Evolutionary conservation across 2,329 filamentous ascomycete species (phyloP), one percentile per base, ranked within the genome.

Genomic region (Alternaria gansuensis): DNA sequence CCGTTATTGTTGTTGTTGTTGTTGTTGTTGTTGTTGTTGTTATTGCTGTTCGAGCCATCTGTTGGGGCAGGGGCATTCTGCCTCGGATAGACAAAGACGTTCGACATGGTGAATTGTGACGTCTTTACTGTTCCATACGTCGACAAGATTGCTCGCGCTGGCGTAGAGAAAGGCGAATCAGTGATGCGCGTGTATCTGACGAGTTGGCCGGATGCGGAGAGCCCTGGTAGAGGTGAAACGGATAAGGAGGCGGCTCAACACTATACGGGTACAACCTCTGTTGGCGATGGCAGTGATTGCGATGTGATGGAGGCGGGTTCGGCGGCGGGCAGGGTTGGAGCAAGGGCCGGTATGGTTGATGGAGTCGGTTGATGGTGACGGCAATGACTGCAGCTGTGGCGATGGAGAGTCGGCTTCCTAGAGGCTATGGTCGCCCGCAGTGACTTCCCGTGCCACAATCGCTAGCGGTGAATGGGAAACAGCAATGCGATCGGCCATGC

Each of bases 1-100:
- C 74, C 72, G 54, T 63, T 58, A 24, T 75, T 75, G 21, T 75
- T 76, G 43, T 74, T 72, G 53, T 59, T 57, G 26, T 76, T 75
- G 21, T 57, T 56, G 17, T 57, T 48, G 24, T 76, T 75, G 24
- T 75, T 76, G 44, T 74, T 73, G 53, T 59, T 58, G 26, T 76
- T 76, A 17, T 59, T 56, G n/a, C 54, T 48, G 45, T 33, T 52
- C 45, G 50, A 51, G 13, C 53, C 39, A 21, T 51, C 34, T 37
- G 36, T 31, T 46, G 62, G 59, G 40, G 37, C 55, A 31, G 51
- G 31, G 45, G 34, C 61, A 10, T 51, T 28, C 23, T 41, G 45
- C 11, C 11, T 39, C 45, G 39, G 59, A 4, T 24, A 36, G 29
- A 48, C 29, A 33, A 48, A 8, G 33, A 48, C 31, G 31, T 48